Percentiles rank a stretch among this genome's conserved stretches.
Evolutionary conservation across 208 protist genomes (phyloP).

Genomic region (Sergeia podlipaevii): DNA sequence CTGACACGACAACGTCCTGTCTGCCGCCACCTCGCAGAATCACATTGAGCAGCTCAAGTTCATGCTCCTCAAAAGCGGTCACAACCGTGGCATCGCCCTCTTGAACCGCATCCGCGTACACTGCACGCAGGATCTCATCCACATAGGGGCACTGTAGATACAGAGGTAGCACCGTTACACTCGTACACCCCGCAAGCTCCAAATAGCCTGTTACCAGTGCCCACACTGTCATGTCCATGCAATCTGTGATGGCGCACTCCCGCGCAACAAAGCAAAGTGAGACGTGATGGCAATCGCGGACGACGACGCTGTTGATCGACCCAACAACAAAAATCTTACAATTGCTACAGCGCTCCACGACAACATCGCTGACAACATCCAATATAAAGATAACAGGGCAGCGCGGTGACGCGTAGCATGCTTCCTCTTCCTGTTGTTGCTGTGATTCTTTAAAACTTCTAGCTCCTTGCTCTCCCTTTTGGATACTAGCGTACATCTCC

Average conservation of each 20-base stretch:
- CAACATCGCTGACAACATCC: slow-evolving; percentile 55
- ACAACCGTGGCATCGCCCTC: slow-evolving; percentile 21
- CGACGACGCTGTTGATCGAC: slow-evolving; percentile 34
- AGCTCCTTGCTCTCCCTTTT: neutral
- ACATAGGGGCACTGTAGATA: slow-evolving; percentile 50
- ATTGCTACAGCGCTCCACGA: slow-evolving; percentile 55
- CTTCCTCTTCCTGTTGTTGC: neutral
- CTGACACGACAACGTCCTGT: slow-evolving; percentile 21
- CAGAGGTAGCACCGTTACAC: slow-evolving; percentile 36
- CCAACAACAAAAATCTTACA: slow-evolving; percentile 72
- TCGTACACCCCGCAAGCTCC: slow-evolving; percentile 13
- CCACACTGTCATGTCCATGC: slow-evolving; percentile 25
- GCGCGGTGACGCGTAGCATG: slow-evolving; percentile 1
- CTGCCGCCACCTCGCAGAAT: slow-evolving; percentile 28
- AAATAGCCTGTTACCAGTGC: slow-evolving; percentile 62
- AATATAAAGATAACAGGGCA: slow-evolving; percentile 70
- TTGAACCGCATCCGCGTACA: slow-evolving; percentile 29
- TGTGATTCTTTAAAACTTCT: no score
- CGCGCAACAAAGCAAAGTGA: slow-evolving; percentile 42
- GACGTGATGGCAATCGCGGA: slow-evolving; percentile 51
- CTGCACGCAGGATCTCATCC: slow-evolving; percentile 38
- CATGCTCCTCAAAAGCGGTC: slow-evolving; percentile 20
- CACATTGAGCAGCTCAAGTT: slow-evolving; percentile 46
- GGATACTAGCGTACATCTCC: neutral
- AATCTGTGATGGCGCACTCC: slow-evolving; percentile 44